A percentile compares a stretch with the other conserved stretches of the same genome.
Conservation (phyloP, 2,329 filamentous ascomycete species). For the Colletotrichum horii region DNA sequence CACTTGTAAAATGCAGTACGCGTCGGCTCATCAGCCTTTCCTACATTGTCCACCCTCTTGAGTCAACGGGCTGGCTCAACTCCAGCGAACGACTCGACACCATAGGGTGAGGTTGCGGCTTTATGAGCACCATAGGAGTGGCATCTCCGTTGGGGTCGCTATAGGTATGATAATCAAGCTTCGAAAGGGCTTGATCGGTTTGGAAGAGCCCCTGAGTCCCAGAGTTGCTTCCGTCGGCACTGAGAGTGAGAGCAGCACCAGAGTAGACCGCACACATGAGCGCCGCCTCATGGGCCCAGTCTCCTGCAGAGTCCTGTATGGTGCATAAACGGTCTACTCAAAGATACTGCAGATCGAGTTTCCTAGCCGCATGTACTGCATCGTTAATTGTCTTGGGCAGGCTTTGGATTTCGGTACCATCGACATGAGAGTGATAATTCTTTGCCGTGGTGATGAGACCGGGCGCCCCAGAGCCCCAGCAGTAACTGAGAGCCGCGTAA, state of each 20-base stretch:
- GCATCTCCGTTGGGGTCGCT: neutral
- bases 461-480: neutral
- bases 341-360: neutral
- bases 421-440: neutral
- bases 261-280: neutral
- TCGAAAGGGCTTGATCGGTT: neutral
- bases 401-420: neutral
- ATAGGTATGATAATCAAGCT: neutral
- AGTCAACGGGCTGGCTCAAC: neutral
- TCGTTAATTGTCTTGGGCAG: fast-evolving
- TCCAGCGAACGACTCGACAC: neutral
- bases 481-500: neutral
- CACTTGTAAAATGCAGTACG: neutral
- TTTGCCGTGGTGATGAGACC: neutral
- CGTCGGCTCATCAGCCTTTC: neutral
- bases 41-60: neutral
- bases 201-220: neutral
- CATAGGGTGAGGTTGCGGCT: neutral
- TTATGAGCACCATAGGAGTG: neutral
- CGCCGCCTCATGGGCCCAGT: neutral
- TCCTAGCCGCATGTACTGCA: neutral
- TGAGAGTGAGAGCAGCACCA: neutral
- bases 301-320: neutral
- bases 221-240: neutral
- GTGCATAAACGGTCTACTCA: neutral